phyloP scores from a whole-genome alignment of 2,329 filamentous ascomycete genomes.

The Colletotrichum salicis region DNA sequence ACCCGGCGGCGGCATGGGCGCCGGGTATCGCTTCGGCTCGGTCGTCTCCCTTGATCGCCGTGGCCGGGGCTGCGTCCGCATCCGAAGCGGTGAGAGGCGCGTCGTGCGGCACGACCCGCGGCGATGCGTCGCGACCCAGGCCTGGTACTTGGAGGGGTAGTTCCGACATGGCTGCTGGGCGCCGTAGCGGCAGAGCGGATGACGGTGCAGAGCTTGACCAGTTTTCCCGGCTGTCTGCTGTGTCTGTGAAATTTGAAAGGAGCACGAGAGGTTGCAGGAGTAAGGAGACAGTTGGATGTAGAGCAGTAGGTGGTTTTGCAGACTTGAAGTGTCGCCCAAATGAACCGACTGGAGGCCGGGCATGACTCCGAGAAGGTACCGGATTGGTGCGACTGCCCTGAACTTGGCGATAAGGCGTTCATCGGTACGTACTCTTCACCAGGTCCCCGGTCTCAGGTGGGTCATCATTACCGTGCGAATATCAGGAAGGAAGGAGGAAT shows the following conservation, averaged over 20 bases:
- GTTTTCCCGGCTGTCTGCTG: not conserved
- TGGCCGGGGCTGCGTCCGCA: slow-evolving; percentile 29
- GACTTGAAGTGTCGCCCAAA: not conserved
- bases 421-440: slow-evolving; percentile 12
- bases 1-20: not conserved
- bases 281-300: not conserved
- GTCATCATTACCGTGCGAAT: not conserved
- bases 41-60: slow-evolving; percentile 1
- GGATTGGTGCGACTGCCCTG: slow-evolving; percentile 19
- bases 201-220: not conserved
- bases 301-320: not conserved
- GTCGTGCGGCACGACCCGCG: slow-evolving; percentile 12
- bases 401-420: slow-evolving; percentile 7
- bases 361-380: slow-evolving; percentile 19
- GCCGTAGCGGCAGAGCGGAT: not conserved
- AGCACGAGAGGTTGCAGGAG: not conserved
- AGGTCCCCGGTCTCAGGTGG: slow-evolving; percentile 10
- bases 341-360: not conserved
- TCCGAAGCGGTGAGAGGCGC: slow-evolving; percentile 26
- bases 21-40: not conserved
- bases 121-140: slow-evolving; percentile 12
- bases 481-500: not conserved
- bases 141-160: slow-evolving; percentile 8
- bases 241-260: not conserved
- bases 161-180: slow-evolving; percentile 23